A percentile compares a stretch with the other conserved stretches of the same genome.
Evolutionary conservation across 495 filamentous ascomycete species (phyloP).

Genomic region (Evansstolkia leycettana): DNA sequence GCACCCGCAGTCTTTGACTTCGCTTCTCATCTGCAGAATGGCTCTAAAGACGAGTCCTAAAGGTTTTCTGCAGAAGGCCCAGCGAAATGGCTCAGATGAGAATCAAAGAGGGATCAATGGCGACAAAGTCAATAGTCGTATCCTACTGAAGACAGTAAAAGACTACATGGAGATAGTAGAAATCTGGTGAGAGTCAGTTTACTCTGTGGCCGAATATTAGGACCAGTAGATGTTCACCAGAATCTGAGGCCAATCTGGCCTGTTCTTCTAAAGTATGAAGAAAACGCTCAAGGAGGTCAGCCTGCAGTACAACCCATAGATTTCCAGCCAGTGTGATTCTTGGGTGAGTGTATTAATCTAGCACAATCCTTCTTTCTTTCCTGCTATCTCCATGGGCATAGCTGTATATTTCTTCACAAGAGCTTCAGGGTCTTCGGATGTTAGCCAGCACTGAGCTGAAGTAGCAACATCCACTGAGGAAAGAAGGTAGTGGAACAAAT

Average conservation of each 20-base stretch:
- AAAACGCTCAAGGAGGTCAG: slow-evolving; percentile 1
- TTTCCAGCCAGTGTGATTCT: neutral
- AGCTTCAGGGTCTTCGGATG: slow-evolving; percentile 2
- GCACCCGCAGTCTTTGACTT: too few species aligned
- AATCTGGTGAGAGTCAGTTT: neutral
- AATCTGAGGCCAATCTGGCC: neutral
- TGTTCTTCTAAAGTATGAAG: slow-evolving; percentile 2
- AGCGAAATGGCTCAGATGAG: too few species aligned
- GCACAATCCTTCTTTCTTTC: slow-evolving; percentile 6
- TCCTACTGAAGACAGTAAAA: too few species aligned
- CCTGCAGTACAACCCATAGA: slow-evolving; percentile 1
- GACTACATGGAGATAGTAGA: too few species aligned
- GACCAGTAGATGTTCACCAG: slow-evolving; percentile 2
- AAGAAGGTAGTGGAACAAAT: slow-evolving; percentile 12
- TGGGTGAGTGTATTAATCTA: slow-evolving; percentile 4
- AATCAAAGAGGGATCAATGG: too few species aligned
- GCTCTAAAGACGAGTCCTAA: too few species aligned
- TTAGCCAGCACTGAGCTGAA: slow-evolving; percentile 9
- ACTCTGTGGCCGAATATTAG: slow-evolving; percentile 8
- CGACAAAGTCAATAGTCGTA: too few species aligned
- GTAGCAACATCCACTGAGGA: too few species aligned
- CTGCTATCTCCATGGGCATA: slow-evolving; percentile 7
- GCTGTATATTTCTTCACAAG: slow-evolving; percentile 8
- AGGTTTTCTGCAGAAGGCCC: too few species aligned
- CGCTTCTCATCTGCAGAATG: too few species aligned